phyloP scores from a whole-genome alignment of 2,329 filamentous ascomycete genomes.

The Beauveria bassiana region DNA sequence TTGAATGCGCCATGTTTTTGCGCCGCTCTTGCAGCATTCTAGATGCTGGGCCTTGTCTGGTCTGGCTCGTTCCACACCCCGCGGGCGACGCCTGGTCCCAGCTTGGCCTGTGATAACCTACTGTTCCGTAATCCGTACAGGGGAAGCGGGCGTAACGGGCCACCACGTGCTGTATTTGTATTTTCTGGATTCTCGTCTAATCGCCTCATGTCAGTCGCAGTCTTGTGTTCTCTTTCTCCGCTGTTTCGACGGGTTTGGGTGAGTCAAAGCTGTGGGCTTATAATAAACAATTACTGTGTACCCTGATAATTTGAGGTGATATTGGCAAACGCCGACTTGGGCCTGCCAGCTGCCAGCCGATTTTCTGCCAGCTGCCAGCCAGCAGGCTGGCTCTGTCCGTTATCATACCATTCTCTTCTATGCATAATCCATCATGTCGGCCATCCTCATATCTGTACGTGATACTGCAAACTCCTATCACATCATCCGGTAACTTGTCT shows the following conservation, averaged over 20 bases:
- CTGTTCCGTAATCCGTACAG: background rate
- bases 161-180: background rate
- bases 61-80: background rate
- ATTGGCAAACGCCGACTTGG: slow-evolving; percentile 1
- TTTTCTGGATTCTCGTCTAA: background rate
- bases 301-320: background rate
- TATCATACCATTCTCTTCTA: background rate
- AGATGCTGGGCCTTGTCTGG: background rate
- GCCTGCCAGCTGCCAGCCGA: background rate
- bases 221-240: background rate
- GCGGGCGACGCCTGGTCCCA: background rate
- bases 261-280: background rate
- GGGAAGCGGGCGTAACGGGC: background rate
- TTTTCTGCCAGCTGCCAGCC: background rate
- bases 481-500: background rate
- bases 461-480: background rate
- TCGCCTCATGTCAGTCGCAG: background rate
- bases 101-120: background rate
- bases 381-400: background rate
- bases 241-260: background rate
- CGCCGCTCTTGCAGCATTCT: background rate
- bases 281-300: background rate
- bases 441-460: background rate
- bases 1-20: background rate
- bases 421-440: background rate